A percentile compares a stretch with the other conserved stretches of the same genome.
These are phyloP conservation scores for Bruguiera parviflora DNA, from an alignment of 345 rosid species.

Conservation along the genomic window DNA sequence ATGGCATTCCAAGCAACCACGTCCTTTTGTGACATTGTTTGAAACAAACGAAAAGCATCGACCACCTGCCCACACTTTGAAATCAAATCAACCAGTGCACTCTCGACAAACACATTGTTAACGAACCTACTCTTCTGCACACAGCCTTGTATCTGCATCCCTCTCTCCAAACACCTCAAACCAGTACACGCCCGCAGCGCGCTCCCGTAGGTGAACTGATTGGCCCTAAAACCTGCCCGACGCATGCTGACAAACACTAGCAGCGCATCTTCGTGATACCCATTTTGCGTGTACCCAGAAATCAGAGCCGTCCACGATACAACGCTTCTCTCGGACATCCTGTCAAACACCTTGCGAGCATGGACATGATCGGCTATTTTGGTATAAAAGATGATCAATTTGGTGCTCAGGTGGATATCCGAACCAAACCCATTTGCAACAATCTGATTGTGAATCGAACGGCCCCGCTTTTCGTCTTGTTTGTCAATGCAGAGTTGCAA, in stretches of 20 bases:
- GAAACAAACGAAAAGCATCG: slow-evolving; percentile 23
- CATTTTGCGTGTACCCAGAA: slow-evolving; percentile 21
- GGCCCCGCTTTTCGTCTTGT: slow-evolving; percentile 14
- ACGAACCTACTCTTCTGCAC: slow-evolving; percentile 24
- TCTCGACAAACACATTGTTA: slow-evolving; percentile 19
- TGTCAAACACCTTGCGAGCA: slow-evolving; percentile 26
- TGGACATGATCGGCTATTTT: neutral
- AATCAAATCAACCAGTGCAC: slow-evolving; percentile 31
- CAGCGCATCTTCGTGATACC: slow-evolving; percentile 19
- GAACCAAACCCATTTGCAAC: slow-evolving; percentile 13
- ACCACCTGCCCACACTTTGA: slow-evolving; percentile 29
- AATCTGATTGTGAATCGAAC: slow-evolving; percentile 19
- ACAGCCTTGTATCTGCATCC: slow-evolving; percentile 29
- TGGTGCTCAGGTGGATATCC: slow-evolving; percentile 11
- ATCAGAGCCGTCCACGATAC: slow-evolving; percentile 31
- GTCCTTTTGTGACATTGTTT: slow-evolving; percentile 21
- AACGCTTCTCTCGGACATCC: slow-evolving; percentile 18
- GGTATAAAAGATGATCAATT: slow-evolving; percentile 12
- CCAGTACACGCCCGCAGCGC: slow-evolving; percentile 23
- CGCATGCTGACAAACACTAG: slow-evolving; percentile 14
- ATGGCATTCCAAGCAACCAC: slow-evolving; percentile 25
- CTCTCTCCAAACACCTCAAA: slow-evolving; percentile 24
- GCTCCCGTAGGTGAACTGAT: slow-evolving; percentile 31
- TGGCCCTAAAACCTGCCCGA: slow-evolving; percentile 17
- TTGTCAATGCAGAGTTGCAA: slow-evolving; percentile 35